Conservation (phyloP, 345 rosid species). For the Angophora floribunda region DNA sequence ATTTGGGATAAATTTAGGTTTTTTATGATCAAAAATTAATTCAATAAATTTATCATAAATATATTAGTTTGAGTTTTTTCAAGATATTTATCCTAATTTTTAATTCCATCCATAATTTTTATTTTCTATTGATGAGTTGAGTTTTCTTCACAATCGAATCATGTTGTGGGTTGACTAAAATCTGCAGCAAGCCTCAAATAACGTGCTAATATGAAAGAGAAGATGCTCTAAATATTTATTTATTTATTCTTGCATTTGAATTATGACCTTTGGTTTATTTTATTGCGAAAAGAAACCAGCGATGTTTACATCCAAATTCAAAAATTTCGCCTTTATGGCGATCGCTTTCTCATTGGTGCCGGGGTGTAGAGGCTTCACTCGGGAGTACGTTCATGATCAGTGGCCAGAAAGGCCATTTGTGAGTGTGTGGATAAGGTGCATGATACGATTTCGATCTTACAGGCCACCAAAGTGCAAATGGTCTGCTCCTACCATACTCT, state of each 20-base stretch:
- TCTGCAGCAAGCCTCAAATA: fast-evolving
- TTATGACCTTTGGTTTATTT: neutral
- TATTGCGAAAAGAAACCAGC: neutral
- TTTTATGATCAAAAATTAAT: no score
- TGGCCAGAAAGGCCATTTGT: neutral
- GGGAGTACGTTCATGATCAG: neutral
- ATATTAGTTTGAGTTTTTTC: no score
- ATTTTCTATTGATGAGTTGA: neutral
- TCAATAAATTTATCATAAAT: no score
- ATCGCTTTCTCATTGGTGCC: neutral
- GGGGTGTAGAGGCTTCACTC: no score
- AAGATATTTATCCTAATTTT: neutral
- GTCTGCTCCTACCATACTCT: neutral
- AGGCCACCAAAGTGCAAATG: neutral
- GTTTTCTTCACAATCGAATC: fast-evolving
- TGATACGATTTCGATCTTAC: neutral
- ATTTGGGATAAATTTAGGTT: no score
- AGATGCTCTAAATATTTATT: neutral
- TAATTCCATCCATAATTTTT: neutral
- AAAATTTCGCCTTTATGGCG: neutral
- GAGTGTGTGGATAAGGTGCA: neutral
- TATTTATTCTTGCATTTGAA: neutral
- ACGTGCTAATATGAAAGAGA: no score
- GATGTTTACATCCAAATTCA: neutral
- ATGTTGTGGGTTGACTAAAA: neutral